Evolutionary conservation across 2,329 filamentous ascomycete genomes (phyloP), one percentile per base, ranked within the genome.

Genomic region (Botryotinia calthae): DNA sequence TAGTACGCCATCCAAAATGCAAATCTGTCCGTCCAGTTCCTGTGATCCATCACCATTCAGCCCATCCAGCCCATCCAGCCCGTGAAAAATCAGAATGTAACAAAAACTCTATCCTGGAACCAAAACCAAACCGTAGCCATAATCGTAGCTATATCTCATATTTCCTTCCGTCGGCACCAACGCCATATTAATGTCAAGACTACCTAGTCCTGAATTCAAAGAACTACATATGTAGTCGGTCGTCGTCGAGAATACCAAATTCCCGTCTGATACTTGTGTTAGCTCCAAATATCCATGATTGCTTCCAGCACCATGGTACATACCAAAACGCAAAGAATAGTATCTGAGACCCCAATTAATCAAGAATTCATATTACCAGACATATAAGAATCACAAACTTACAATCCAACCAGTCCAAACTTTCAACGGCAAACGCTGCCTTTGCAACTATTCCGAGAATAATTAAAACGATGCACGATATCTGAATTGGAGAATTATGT

Each of bases 171-270:
- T 48, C 25, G 10, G 12, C 25, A 37, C 20, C 65, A 68, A 40
- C 54, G 22, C 67, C 37, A 37, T 4, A 20, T 34, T 10, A 64
- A 37, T n/a, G 22, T 28, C 20, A 42, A 34, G 20, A 40, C 46
- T 34, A 6, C 37, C 20, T n/a, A 14, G 28, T 37, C 25, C 40
- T 9, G 42, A 40, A 44, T 31, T 70, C 37, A 71, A n/a, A 71
- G 64, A 54, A 71, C 46, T 22, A 71, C 34, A 42, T 63, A 71
- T 1, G 59, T 71, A 51, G 58, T 54, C 18, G 69, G 69, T 44
- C 69, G 58, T 44, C 69, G 34, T 22, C 58, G 59, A n/a, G 46
- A 34, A 63, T 56, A 71, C 69, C 69, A 71, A 18, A 71, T 51
- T 40, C 56, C 58, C 5, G n/a, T 64, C 69, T 71, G 20, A 22